A percentile compares a stretch with the other conserved stretches of the same genome.
Conservation (phyloP, 805 yeast genomes). For the Cyberlindnera sargentensis region DNA sequence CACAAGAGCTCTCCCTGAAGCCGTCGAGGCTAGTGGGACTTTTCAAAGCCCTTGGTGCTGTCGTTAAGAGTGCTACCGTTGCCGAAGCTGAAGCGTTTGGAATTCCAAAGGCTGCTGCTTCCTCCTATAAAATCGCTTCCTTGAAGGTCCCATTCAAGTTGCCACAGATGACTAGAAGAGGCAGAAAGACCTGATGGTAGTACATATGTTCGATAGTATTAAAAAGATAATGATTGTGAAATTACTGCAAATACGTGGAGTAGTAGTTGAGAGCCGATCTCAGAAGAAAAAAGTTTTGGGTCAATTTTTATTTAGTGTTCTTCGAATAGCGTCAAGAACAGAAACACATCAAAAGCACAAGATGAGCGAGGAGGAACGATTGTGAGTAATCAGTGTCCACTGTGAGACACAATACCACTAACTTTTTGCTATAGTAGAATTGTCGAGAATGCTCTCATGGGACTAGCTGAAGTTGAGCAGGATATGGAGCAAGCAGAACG, state of each 20-base stretch:
- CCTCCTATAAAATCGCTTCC: constrained; percentile 70
- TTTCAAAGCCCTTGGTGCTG: constrained; percentile 78
- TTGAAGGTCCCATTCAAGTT: constrained; percentile 83
- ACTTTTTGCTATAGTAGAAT: not conserved
- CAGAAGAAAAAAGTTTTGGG: too few species aligned
- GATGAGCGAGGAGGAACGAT: too few species aligned
- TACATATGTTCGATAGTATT: not conserved
- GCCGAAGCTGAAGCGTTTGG: constrained; percentile 73
- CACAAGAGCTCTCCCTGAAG: constrained; percentile 76
- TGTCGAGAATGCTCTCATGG: constrained; percentile 36
- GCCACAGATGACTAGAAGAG: constrained; percentile 75
- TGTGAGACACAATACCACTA: too few species aligned
- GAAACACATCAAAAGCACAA: too few species aligned
- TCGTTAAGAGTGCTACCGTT: constrained; percentile 60
- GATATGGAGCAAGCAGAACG: constrained; percentile 54
- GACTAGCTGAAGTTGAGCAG: constrained; percentile 50
- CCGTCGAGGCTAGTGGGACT: constrained; percentile 64
- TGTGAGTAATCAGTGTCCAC: too few species aligned
- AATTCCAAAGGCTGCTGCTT: constrained; percentile 50
- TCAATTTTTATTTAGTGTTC: too few species aligned
- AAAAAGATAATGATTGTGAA: too few species aligned
- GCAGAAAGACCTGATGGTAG: constrained; percentile 30
- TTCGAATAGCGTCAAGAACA: too few species aligned
- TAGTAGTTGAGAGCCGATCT: not conserved
- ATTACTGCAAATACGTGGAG: too few species aligned